Evolutionary conservation across 441 rosid species (phyloP).

Genomic region (Dalechampia spathulata): DNA sequence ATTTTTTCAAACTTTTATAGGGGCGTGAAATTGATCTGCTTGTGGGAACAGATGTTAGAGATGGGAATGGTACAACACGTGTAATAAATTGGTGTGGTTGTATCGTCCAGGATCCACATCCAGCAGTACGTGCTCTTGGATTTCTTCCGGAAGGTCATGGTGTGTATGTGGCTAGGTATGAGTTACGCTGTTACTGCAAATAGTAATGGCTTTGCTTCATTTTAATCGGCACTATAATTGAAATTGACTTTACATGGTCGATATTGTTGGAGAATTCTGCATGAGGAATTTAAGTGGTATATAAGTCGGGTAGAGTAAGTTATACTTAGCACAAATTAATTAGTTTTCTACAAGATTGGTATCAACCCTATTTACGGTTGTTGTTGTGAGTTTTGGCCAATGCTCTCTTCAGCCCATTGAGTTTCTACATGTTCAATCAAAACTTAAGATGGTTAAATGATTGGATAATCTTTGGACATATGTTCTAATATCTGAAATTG

Average conservation of each 20-base stretch:
- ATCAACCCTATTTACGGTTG: no score
- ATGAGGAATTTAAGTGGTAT: no score
- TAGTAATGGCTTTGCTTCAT: not conserved
- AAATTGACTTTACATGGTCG: not conserved
- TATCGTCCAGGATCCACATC: conserved; percentile 90
- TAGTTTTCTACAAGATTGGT: no score
- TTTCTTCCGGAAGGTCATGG: conserved; percentile 99
- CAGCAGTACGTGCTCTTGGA: conserved; percentile 96
- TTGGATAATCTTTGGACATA: no score
- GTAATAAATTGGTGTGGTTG: conserved; percentile 93
- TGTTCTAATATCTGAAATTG: no score
- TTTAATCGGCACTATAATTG: not conserved
- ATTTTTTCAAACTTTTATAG: conserved; percentile 35
- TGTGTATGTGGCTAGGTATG: conserved; percentile 84
- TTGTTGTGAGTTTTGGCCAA: no score
- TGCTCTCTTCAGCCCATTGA: no score
- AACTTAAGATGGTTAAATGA: no score
- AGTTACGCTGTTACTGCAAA: not conserved
- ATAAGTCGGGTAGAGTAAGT: no score
- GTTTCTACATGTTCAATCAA: no score
- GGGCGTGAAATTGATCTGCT: conserved; percentile 70
- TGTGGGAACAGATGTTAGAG: conserved; percentile 89
- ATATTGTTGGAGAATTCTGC: no score
- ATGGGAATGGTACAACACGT: conserved; percentile 89
- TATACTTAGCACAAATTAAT: no score